Evolutionary conservation across 805 yeast species (phyloP).

Genomic region (Saccharomycopsis javanensis): DNA sequence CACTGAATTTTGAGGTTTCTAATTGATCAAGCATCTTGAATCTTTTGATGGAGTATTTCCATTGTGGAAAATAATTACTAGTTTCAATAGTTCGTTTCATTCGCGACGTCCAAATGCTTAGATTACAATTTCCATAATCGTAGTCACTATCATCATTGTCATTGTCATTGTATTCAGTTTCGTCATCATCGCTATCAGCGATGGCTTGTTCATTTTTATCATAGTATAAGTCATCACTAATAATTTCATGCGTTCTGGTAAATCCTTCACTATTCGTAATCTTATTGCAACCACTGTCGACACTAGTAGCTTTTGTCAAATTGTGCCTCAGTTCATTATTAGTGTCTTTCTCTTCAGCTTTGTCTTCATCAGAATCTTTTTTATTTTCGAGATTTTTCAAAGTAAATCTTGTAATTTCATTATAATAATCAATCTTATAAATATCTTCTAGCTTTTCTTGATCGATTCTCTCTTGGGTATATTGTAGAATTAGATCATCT

Average conservation of each 20-base stretch:
- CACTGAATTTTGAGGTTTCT: constrained; percentile 88
- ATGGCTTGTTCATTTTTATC: not conserved
- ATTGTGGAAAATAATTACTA: constrained; percentile 65
- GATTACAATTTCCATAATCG: not conserved
- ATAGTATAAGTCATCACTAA: not conserved
- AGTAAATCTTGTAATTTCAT: not conserved
- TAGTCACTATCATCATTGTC: not conserved
- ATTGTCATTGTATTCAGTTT: constrained; percentile 19
- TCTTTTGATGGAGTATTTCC: constrained; percentile 66
- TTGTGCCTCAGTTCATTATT: not conserved
- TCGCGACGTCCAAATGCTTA: constrained; percentile 81
- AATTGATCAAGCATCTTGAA: constrained; percentile 90
- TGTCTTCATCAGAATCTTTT: constrained; percentile 21
- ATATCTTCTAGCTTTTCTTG: not conserved
- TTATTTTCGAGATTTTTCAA: not conserved
- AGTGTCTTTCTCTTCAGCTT: constrained; percentile 3
- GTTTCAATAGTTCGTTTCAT: constrained; percentile 68
- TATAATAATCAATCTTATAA: not conserved
- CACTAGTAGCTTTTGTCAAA: not conserved
- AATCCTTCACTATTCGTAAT: not conserved
- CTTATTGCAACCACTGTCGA: not conserved
- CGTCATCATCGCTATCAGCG: constrained; percentile 23
- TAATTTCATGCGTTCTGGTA: not conserved
- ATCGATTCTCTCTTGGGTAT: not conserved
- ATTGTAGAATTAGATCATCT: not conserved